phyloP scores from a whole-genome alignment of 768 basidiomycete genomes.

The Rhodocollybia butyracea region DNA sequence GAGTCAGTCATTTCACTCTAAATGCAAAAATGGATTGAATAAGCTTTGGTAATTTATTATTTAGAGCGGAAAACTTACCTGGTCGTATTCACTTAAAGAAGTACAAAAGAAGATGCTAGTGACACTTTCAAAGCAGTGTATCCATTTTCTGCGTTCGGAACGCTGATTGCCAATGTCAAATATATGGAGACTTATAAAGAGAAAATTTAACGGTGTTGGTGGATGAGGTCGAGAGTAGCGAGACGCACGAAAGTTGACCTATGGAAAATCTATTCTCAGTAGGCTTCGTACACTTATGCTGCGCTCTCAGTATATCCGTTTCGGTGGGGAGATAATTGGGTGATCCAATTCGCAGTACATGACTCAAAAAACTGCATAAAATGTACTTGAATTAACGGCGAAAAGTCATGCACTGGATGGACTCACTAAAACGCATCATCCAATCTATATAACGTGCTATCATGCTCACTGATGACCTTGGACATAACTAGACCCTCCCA shows the following conservation, averaged over 20 bases:
- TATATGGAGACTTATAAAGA: conserved; percentile 55
- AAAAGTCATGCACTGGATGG: no score
- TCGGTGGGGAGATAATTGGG: conserved; percentile 81
- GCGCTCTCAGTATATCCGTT: conserved; percentile 81
- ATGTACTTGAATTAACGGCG: not conserved
- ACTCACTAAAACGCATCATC: conserved; percentile 89
- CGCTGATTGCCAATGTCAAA: conserved; percentile 70
- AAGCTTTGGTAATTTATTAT: conserved; percentile 5
- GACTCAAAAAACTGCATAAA: conserved; percentile 73
- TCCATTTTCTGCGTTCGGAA: conserved; percentile 45
- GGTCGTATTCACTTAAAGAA: conserved; percentile 73
- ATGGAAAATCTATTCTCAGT: conserved; percentile 81
- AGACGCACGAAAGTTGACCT: conserved; percentile 57
- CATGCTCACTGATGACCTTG: conserved; percentile 52
- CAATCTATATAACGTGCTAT: conserved; percentile 87
- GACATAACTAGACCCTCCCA: conserved; percentile 48
- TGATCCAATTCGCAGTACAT: conserved; percentile 77
- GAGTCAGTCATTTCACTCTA: conserved; percentile 82
- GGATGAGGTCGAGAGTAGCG: not conserved
- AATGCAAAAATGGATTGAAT: not conserved
- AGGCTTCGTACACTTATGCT: conserved; percentile 87
- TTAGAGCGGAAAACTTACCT: conserved; percentile 35
- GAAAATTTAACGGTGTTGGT: not conserved
- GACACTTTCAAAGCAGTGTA: conserved; percentile 57
- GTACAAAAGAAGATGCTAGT: conserved; percentile 73